phyloP scores from a whole-genome alignment of 345 rosid genomes.

The Diplotaxis tenuifolia region DNA sequence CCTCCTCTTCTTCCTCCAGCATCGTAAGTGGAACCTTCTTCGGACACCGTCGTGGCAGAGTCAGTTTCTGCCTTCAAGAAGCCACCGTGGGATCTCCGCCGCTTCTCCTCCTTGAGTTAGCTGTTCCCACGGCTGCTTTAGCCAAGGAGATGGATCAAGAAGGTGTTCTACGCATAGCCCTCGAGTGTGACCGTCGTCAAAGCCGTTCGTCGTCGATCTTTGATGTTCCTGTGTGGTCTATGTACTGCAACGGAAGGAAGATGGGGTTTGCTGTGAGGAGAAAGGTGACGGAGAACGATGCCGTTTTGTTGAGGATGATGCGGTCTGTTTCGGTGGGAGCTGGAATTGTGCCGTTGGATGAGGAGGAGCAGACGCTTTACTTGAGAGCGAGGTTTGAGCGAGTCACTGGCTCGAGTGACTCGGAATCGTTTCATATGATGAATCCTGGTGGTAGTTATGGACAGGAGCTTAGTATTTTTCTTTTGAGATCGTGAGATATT shows the following conservation, averaged over 20 bases:
- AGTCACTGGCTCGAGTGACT: conserved; percentile 70
- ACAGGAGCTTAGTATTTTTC: conserved; percentile 74
- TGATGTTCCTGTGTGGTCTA: conserved; percentile 72
- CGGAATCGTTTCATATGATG: conserved; percentile 78
- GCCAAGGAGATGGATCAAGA: conserved; percentile 76
- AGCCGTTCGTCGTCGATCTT: conserved; percentile 38
- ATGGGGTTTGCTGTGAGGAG: conserved; percentile 74
- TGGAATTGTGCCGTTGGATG: conserved; percentile 52
- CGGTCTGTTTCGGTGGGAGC: conserved; percentile 81
- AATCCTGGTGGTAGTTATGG: conserved; percentile 69
- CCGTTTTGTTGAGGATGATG: conserved; percentile 61
- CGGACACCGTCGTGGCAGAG: conserved; percentile 76
- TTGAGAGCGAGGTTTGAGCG: conserved; percentile 68
- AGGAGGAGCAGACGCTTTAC: conserved; percentile 56
- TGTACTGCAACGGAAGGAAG: conserved; percentile 83
- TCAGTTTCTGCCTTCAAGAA: conserved; percentile 81
- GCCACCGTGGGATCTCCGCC: conserved; percentile 41
- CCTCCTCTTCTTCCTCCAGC: conserved; percentile 23
- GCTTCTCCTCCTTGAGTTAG: conserved; percentile 63
- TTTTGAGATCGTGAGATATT: conserved; percentile 52
- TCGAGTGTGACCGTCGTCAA: conserved; percentile 52
- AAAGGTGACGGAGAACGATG: conserved; percentile 47
- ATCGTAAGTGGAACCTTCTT: conserved; percentile 72
- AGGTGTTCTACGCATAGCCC: conserved; percentile 66
- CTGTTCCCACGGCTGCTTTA: conserved; percentile 69